Conservation (phyloP, 768 basidiomycete species). For the Mycena floridula region DNA sequence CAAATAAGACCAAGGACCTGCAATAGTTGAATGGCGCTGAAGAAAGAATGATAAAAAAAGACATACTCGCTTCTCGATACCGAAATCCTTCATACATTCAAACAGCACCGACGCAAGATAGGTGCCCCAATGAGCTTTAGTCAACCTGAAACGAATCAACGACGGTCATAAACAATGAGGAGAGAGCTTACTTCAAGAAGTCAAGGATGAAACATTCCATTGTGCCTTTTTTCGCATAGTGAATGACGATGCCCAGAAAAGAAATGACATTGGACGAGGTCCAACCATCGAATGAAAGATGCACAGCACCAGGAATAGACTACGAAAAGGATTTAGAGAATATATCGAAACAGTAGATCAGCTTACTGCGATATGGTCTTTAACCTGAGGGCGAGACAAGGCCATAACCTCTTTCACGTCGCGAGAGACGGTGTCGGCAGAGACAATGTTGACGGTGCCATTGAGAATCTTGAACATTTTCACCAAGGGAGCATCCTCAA, state of each 20-base stretch:
- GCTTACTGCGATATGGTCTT: not conserved
- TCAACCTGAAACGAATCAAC: not conserved
- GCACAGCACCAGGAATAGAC: not conserved
- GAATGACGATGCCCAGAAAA: not conserved
- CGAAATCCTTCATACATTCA: not conserved
- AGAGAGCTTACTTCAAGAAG: not conserved
- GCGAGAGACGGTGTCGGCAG: not conserved
- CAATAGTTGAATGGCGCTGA: not conserved
- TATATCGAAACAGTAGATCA: too few species aligned
- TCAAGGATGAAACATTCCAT: not conserved
- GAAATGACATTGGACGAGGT: not conserved
- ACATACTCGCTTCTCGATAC: not conserved
- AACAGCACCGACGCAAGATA: not conserved
- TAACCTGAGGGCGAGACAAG: not conserved
- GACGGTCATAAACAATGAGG: too few species aligned
- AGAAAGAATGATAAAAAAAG: not conserved
- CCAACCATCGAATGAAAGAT: not conserved
- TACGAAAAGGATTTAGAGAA: too few species aligned
- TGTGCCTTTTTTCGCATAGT: not conserved
- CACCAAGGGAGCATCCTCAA: not conserved
- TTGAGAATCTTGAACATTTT: not conserved
- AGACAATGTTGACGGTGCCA: not conserved
- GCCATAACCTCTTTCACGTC: not conserved
- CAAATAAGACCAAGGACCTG: conserved; percentile 9
- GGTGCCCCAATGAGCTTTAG: not conserved